A percentile compares a stretch with the other conserved stretches of the same genome.
Conservation (phyloP, 768 basidiomycete species). For the Podaxis carcinomalis region DNA sequence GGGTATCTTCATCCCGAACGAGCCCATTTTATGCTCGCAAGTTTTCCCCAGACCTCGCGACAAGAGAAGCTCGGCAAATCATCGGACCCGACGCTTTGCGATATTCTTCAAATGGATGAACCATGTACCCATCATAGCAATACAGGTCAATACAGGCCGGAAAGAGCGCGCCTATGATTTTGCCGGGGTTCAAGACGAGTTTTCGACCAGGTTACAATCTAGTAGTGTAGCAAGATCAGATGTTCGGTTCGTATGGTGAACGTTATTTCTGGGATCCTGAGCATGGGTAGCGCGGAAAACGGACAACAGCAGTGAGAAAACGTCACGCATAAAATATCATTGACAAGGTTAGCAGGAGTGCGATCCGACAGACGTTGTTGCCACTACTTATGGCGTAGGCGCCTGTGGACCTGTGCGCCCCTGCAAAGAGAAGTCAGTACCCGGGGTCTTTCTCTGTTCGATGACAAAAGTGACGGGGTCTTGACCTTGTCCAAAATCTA, state of each 20-base stretch:
- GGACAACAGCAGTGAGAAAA: background rate
- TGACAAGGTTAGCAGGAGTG: background rate
- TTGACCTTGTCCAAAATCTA: background rate
- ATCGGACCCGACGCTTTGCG: background rate
- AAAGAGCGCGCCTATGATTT: background rate
- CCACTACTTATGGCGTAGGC: background rate
- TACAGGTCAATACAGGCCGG: background rate
- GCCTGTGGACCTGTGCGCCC: too few species aligned
- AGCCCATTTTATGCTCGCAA: background rate
- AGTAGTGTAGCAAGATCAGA: slow-evolving; percentile 1
- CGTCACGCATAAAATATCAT: background rate
- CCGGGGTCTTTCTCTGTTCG: background rate
- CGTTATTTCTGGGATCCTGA: background rate
- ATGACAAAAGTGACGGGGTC: background rate
- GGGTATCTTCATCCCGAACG: background rate
- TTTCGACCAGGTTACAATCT: background rate
- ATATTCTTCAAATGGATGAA: background rate
- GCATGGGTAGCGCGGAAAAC: background rate
- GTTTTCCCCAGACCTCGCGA: background rate
- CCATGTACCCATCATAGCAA: background rate
- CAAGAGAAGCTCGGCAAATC: background rate
- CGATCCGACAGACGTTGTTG: background rate
- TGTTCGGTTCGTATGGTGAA: background rate
- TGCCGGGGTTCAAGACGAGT: background rate
- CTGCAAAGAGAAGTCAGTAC: background rate